phyloP scores from a whole-genome alignment of 768 basidiomycete species.

The Tulasnella sp. region DNA sequence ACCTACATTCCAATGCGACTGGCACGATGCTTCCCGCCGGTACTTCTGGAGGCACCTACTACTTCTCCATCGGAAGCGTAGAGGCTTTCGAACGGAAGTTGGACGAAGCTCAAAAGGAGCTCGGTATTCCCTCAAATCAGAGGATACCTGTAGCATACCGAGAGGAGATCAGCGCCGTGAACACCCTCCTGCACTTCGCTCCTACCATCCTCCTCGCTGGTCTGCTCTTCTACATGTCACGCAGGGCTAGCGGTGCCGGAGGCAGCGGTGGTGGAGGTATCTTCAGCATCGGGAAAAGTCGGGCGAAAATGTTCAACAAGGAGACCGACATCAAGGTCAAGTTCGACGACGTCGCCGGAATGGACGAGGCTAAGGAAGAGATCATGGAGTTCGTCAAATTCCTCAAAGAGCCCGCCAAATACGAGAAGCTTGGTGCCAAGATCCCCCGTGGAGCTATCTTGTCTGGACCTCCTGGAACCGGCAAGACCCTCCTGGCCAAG shows the following conservation, averaged over 20 bases:
- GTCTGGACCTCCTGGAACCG: constrained; percentile 94
- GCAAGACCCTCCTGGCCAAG: constrained; percentile 88
- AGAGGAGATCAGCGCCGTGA: constrained; percentile 80
- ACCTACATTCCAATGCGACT: constrained; percentile 82
- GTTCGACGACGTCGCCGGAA: constrained; percentile 96
- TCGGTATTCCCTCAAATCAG: constrained; percentile 83
- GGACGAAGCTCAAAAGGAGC: constrained; percentile 84
- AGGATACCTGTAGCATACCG: constrained; percentile 95
- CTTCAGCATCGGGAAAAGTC: constrained; percentile 94
- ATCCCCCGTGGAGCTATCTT: constrained; percentile 93
- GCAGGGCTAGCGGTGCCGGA: constrained; percentile 49
- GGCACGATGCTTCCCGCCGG: constrained; percentile 45
- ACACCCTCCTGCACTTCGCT: constrained; percentile 77
- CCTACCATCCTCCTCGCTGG: constrained; percentile 91
- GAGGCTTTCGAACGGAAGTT: constrained; percentile 95
- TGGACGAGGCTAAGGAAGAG: constrained; percentile 99
- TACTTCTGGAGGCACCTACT: constrained; percentile 52
- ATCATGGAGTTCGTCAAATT: constrained; percentile 99
- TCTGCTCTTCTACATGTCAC: constrained; percentile 77
- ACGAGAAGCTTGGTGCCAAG: constrained; percentile 94
- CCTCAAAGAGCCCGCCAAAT: constrained; percentile 87
- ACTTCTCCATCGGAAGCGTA: constrained; percentile 95
- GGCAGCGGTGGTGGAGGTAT: constrained; percentile 71
- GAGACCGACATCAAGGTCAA: constrained; percentile 88
- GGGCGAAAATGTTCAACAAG: constrained; percentile 91